A percentile compares a stretch with the other conserved stretches of the same genome.
phyloP scores from a whole-genome alignment of 345 rosid species.

The Populus davidiana region DNA sequence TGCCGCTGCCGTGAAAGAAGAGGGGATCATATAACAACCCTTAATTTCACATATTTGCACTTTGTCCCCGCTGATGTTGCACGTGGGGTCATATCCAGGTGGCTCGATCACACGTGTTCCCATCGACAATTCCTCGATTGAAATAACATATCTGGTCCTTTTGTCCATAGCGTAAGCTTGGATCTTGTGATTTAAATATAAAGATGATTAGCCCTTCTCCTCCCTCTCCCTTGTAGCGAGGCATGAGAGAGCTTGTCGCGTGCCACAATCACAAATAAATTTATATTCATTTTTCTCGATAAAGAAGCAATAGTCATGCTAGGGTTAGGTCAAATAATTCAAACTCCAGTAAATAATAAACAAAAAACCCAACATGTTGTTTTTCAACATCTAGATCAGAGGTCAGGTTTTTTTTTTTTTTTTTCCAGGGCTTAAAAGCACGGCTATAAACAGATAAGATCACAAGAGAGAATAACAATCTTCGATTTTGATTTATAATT shows the following conservation, averaged over 20 bases:
- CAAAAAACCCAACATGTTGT: not conserved
- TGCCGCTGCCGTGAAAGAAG: not conserved
- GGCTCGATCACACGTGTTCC: slow-evolving; percentile 25
- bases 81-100: slow-evolving; percentile 26
- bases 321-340: slow-evolving; percentile 34
- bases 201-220: not conserved
- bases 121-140: not conserved
- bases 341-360: slow-evolving; percentile 8
- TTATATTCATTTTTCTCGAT: not conserved
- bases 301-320: slow-evolving; percentile 10
- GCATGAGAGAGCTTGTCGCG: too few species aligned
- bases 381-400: not conserved
- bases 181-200: slow-evolving; percentile 35
- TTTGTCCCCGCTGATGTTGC: not conserved
- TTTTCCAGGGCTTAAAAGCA: not conserved
- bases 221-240: too few species aligned
- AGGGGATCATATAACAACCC: not conserved
- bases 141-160: not conserved
- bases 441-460: slow-evolving; percentile 7
- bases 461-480: not conserved
- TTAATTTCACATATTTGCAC: not conserved
- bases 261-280: not conserved
- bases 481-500: slow-evolving; percentile 7
- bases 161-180: slow-evolving; percentile 21
- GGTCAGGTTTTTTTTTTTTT: not conserved